Conservation (phyloP, 2,329 filamentous ascomycete genomes). For the Pseudocercospora pini-densiflorae region DNA sequence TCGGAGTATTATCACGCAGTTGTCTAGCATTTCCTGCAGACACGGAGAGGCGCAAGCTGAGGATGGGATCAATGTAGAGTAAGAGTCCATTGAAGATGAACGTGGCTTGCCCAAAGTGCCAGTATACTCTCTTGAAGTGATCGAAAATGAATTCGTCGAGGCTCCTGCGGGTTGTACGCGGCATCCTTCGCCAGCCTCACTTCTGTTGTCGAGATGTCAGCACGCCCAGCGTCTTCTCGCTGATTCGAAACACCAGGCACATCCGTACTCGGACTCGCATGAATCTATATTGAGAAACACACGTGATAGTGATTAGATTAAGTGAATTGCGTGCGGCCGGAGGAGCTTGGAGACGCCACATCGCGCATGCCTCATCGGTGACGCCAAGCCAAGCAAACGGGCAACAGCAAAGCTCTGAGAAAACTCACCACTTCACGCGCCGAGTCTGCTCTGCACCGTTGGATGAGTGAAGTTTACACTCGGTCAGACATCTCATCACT, state of each 20-base stretch:
- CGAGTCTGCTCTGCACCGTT: not conserved
- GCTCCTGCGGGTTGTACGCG: not conserved
- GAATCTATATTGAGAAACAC: not conserved
- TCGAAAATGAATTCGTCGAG: not conserved
- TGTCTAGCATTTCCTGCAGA: not conserved
- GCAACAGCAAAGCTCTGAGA: constrained; percentile 3
- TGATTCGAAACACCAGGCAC: not conserved
- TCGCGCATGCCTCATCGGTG: not conserved
- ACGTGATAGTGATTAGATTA: not conserved
- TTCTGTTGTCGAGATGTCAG: not conserved
- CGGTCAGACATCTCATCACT: not conserved
- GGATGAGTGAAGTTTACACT: not conserved
- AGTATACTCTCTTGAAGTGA: not conserved
- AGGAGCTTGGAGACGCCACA: not conserved
- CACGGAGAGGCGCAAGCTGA: constrained; percentile 3
- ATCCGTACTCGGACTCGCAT: not conserved
- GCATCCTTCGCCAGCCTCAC: constrained; percentile 7
- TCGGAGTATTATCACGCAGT: not conserved
- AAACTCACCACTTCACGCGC: not conserved
- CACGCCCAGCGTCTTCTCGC: not conserved
- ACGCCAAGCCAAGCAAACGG: constrained; percentile 6
- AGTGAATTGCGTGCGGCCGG: not conserved
- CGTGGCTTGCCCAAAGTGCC: not conserved
- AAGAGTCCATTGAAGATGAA: not conserved
- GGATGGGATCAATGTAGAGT: not conserved